Conservation (phyloP, 768 basidiomycete species). For the Trametes cingulata region DNA sequence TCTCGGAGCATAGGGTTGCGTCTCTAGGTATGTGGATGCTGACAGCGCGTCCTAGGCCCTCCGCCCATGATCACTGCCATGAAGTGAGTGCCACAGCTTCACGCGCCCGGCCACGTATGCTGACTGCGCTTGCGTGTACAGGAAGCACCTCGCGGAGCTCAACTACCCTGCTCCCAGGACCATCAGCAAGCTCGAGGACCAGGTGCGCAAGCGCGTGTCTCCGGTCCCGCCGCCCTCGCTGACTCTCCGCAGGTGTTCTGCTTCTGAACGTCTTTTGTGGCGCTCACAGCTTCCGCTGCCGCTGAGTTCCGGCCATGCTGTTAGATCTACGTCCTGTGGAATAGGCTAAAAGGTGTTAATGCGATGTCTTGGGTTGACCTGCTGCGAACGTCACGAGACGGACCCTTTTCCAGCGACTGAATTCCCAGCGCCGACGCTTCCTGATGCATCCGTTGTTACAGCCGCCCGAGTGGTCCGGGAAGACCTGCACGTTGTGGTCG, state of each 20-base stretch:
- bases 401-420: neutral
- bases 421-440: neutral
- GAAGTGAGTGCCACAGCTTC: conserved; percentile 52
- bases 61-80: conserved; percentile 79
- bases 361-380: neutral
- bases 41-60: conserved; percentile 45
- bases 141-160: conserved; percentile 87
- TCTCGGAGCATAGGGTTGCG: no score
- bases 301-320: neutral
- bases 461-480: neutral
- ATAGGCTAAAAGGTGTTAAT: conserved; percentile 1
- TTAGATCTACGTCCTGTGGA: conserved; percentile 10
- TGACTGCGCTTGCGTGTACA: conserved; percentile 33
- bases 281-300: neutral
- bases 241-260: conserved; percentile 26
- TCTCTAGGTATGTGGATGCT: neutral
- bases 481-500: neutral
- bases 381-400: neutral
- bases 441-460: neutral
- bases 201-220: conserved; percentile 45
- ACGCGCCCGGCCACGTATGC: neutral
- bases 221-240: neutral
- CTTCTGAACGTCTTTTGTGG: conserved; percentile 20
- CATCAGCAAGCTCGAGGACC: conserved; percentile 90
- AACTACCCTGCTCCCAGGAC: conserved; percentile 86